phyloP scores from a whole-genome alignment of 1,284 basidiomycete genomes.

The Trichosporon ovoides region DNA sequence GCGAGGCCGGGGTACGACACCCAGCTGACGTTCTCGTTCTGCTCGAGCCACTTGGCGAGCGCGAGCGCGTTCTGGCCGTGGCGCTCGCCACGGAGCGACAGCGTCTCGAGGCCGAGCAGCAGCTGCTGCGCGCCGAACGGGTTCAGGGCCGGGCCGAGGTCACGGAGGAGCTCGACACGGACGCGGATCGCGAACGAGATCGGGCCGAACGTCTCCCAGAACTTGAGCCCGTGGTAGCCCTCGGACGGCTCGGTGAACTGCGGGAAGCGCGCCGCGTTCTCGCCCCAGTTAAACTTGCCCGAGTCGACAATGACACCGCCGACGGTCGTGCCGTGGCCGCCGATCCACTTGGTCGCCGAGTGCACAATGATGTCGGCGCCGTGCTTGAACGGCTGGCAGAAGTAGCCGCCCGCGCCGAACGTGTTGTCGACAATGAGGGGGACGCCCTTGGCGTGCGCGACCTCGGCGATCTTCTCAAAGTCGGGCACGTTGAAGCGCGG shows the following conservation, averaged over 20 bases:
- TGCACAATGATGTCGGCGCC: conserved; percentile 83
- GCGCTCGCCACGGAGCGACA: conserved; percentile 60
- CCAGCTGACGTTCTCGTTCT: conserved; percentile 58
- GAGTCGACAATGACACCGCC: conserved; percentile 75
- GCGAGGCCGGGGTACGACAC: conserved; percentile 74
- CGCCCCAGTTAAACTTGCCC: conserved; percentile 82
- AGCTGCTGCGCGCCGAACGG: conserved; percentile 78
- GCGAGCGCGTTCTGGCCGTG: conserved; percentile 25
- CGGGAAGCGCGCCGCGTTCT: conserved; percentile 76
- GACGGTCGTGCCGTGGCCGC: conserved; percentile 82
- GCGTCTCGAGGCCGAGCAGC: conserved; percentile 80
- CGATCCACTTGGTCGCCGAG: conserved; percentile 87
- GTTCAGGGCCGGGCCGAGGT: conserved; percentile 69
- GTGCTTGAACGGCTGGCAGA: conserved; percentile 17
- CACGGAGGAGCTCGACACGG: conserved; percentile 58
- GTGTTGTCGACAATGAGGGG: conserved; percentile 70
- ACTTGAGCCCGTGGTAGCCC: conserved; percentile 75
- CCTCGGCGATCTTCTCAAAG: conserved; percentile 69
- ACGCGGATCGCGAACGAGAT: conserved; percentile 49
- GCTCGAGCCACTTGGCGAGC: conserved; percentile 59
- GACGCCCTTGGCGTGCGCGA: conserved; percentile 26
- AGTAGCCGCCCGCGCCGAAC: conserved; percentile 70
- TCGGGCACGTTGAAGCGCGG: conserved; percentile 72
- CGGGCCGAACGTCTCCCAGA: conserved; percentile 66
- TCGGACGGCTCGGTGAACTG: conserved; percentile 58